Percentiles rank a stretch among this genome's conserved stretches.
These are phyloP conservation scores for Proliferodiscus dingleyae DNA, from an alignment of 2,329 filamentous ascomycete genomes.

Conservation along the genomic window DNA sequence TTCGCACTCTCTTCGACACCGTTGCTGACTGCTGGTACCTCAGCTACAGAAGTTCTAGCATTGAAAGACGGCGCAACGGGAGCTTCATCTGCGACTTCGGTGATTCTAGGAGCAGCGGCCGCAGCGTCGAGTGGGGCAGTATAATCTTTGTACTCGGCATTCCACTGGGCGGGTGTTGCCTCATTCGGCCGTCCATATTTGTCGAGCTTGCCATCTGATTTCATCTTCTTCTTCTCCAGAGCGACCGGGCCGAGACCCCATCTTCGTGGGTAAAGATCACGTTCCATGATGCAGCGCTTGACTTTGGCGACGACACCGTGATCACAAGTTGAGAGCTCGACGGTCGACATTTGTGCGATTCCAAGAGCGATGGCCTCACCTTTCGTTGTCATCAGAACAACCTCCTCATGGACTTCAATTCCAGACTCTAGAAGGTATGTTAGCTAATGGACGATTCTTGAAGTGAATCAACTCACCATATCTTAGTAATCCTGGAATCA, in stretches of 20 bases:
- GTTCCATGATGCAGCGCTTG: conserved; percentile 99
- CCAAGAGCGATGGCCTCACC: conserved; percentile 96
- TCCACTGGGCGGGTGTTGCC: conserved; percentile 90
- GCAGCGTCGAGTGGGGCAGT: conserved; percentile 47
- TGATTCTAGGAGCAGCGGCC: conserved; percentile 36
- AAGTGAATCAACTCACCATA: conserved; percentile 58
- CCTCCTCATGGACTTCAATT: conserved; percentile 93
- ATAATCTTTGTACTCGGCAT: conserved; percentile 87
- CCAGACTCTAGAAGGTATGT: conserved; percentile 59
- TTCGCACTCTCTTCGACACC: conserved; percentile 55
- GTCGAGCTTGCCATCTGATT: conserved; percentile 95
- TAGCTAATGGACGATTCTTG: conserved; percentile 13
- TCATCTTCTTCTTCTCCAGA: conserved; percentile 99
- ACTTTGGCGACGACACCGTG: conserved; percentile 98
- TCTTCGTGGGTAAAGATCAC: conserved; percentile 91
- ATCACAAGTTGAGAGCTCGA: conserved; percentile 94
- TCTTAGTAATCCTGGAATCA: conserved; percentile 92
- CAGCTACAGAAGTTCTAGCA: conserved; percentile 32
- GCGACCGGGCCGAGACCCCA: conserved; percentile 95
- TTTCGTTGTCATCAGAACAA: conserved; percentile 98
- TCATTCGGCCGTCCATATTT: conserved; percentile 95
- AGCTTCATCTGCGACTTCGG: conserved; percentile 34
- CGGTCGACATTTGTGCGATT: conserved; percentile 96
- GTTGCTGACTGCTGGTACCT: conserved; percentile 43
- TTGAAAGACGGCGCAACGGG: conserved; percentile 35